Evolutionary conservation across 2,329 filamentous ascomycete species (phyloP).

Genomic region (Verticillium dahliae): DNA sequence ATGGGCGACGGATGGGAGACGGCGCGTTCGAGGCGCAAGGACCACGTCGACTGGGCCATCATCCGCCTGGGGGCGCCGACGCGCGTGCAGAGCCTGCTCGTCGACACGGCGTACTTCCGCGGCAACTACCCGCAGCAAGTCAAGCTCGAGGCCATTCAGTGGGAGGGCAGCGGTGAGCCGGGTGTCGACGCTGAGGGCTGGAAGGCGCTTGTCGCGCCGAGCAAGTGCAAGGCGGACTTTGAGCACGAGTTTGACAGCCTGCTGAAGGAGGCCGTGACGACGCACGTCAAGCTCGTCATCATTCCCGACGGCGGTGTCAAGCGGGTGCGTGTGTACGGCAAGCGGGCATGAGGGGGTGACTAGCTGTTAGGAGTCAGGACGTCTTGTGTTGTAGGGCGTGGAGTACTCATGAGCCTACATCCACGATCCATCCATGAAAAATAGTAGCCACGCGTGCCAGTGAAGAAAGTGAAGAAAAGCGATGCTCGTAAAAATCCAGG

Average conservation of each 20-base stretch:
- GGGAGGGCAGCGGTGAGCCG: slow-evolving; percentile 48
- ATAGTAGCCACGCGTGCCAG: background rate
- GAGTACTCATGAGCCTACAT: too few species aligned
- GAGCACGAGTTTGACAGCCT: slow-evolving; percentile 60
- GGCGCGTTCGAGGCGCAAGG: slow-evolving; percentile 62
- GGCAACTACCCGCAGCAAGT: slow-evolving; percentile 80
- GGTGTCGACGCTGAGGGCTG: slow-evolving; percentile 52
- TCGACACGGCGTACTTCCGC: slow-evolving; percentile 78
- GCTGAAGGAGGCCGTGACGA: slow-evolving; percentile 55
- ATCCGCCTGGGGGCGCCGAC: slow-evolving; percentile 64
- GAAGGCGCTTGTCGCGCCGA: slow-evolving; percentile 58
- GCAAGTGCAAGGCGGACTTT: slow-evolving; percentile 64
- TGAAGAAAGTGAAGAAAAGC: background rate
- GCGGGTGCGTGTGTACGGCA: slow-evolving; percentile 71
- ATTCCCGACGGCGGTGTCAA: slow-evolving; percentile 93
- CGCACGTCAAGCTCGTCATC: slow-evolving; percentile 85
- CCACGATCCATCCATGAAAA: background rate
- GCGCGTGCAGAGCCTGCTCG: slow-evolving; percentile 57
- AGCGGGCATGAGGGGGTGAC: slow-evolving; percentile 28
- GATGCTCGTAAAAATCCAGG: background rate
- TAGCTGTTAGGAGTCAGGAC: background rate
- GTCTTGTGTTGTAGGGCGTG: background rate
- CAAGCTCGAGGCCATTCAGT: slow-evolving; percentile 56
- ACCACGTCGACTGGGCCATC: slow-evolving; percentile 76
- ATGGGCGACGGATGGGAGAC: slow-evolving; percentile 92